These are phyloP conservation scores for Arachis stenosperma DNA, from an alignment of 306 rosid species.

Conservation along the genomic window DNA sequence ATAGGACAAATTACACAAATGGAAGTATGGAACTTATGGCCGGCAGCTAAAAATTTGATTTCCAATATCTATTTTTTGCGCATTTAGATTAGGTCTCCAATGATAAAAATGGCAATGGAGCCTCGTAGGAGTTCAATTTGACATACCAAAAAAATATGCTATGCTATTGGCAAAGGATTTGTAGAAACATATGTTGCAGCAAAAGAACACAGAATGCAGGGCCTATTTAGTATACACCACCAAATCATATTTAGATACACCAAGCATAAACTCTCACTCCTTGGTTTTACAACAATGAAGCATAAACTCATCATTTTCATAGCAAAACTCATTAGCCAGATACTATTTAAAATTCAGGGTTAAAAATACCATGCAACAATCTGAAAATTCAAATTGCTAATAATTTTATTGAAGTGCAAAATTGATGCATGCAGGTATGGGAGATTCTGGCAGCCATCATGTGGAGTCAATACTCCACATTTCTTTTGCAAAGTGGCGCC, in stretches of 20 bases:
- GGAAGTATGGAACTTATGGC: background rate
- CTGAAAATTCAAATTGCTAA: background rate
- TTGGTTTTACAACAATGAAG: too few relatives aligned
- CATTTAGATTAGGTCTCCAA: slow-evolving; percentile 12
- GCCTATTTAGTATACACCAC: too few relatives aligned
- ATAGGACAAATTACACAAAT: background rate
- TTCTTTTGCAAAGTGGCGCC: slow-evolving; percentile 72
- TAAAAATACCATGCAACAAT: background rate
- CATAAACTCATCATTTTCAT: too few relatives aligned
- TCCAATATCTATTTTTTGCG: background rate
- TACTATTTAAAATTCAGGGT: too few relatives aligned
- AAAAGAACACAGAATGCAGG: too few relatives aligned
- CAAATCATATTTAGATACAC: too few relatives aligned
- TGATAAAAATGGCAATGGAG: slow-evolving; percentile 19
- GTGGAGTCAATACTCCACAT: slow-evolving; percentile 16
- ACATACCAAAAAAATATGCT: too few relatives aligned
- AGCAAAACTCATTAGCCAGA: background rate
- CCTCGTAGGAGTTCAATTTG: slow-evolving; percentile 13
- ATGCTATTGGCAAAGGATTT: too few relatives aligned
- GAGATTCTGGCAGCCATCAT: slow-evolving; percentile 73
- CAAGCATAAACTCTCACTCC: too few relatives aligned
- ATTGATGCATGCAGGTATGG: slow-evolving; percentile 44
- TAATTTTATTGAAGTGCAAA: background rate
- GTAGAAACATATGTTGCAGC: too few relatives aligned
- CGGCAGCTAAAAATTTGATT: background rate